These are phyloP conservation scores for Dioscorea cayenensis DNA, from an alignment of 116 monocot genomes.

Conservation along the genomic window DNA sequence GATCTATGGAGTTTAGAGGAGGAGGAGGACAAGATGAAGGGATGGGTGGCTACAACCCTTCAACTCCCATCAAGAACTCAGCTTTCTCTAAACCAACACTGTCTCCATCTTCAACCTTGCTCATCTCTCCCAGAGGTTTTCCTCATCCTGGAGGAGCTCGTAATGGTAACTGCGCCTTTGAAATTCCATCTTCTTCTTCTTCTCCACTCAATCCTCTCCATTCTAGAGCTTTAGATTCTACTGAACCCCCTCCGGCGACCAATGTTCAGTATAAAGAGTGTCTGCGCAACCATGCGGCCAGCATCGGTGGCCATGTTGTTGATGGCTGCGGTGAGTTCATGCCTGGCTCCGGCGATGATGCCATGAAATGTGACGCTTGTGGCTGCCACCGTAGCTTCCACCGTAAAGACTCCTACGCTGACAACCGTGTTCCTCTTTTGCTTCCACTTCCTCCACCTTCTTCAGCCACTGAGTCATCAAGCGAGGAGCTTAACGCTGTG, in stretches of 20 bases:
- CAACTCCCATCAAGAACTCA: slow-evolving; percentile 12
- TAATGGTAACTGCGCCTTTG: background rate
- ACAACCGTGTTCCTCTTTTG: background rate
- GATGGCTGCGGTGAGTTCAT: slow-evolving; percentile 47
- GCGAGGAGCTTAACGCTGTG: slow-evolving; percentile 7
- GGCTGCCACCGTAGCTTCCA: slow-evolving; percentile 38
- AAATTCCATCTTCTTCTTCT: background rate
- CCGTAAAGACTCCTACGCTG: slow-evolving; percentile 5
- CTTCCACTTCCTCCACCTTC: background rate
- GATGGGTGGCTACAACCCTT: background rate
- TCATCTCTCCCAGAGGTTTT: slow-evolving; percentile 3
- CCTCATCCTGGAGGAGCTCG: background rate
- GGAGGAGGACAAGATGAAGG: slow-evolving; percentile 11
- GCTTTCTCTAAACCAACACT: slow-evolving; percentile 30
- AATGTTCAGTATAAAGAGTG: slow-evolving; percentile 23
- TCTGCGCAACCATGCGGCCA: slow-evolving; percentile 35
- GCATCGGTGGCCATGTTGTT: slow-evolving; percentile 30
- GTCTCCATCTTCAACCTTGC: slow-evolving; percentile 10
- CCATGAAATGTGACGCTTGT: slow-evolving; percentile 29
- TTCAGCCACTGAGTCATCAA: slow-evolving; percentile 7
- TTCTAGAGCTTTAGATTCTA: background rate
- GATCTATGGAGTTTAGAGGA: slow-evolving; percentile 19
- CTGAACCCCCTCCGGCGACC: background rate
- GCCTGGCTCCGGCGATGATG: slow-evolving; percentile 9
- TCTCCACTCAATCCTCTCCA: background rate